Evolutionary conservation across 805 yeast species (phyloP), one percentile per base, ranked within the genome.

Genomic region (Yamadazyma sp.): DNA sequence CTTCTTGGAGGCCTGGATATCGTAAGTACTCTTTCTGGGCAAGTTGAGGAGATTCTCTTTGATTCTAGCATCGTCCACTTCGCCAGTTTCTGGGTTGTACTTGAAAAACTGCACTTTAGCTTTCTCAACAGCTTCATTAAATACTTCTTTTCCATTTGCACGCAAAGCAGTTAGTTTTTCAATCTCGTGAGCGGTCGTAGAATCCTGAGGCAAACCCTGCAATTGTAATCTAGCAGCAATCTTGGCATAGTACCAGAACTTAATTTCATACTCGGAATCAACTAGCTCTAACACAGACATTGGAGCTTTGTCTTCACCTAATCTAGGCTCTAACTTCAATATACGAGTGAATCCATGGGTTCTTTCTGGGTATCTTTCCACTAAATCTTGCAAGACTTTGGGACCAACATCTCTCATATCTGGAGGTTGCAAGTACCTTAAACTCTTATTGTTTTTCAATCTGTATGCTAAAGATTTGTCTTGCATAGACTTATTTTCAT

Each of bases 211-310:
- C 38, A 74, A 60, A 3, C 75, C 78, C 54, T 82, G 87, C 34
- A 72, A 62, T 61, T 84, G 81, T 37, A 83, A 67, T 48, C 95
- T 73, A n/a, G 95, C 96, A 5, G 84, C 91, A 3, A 78, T 71
- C 59, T 86, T 77, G n/a, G 95, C 96, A 6, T 79, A 73, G 52
- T 78, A 65, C 79, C 95, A 84, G 47, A 79, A 74, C 50, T 82
- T 77, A 71, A 85, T 73, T 55, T 87, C 95, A 41, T 52, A 62
- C 3, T 57, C 66, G 1, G 70, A 56, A 50, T 85, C 96, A 1
- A 91, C 95, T 32, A 93, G 69, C 61, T 93, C 99, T 37, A 93
- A 55, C 6, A 90, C 80, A 0, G 93, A 81, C 71, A 86, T 93
- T 21, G 90, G 90, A 0, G 97, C 95, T 44, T 80, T 84, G 58